phyloP scores from a whole-genome alignment of 1,284 basidiomycete genomes.

The Tylopilus orsonianus region DNA sequence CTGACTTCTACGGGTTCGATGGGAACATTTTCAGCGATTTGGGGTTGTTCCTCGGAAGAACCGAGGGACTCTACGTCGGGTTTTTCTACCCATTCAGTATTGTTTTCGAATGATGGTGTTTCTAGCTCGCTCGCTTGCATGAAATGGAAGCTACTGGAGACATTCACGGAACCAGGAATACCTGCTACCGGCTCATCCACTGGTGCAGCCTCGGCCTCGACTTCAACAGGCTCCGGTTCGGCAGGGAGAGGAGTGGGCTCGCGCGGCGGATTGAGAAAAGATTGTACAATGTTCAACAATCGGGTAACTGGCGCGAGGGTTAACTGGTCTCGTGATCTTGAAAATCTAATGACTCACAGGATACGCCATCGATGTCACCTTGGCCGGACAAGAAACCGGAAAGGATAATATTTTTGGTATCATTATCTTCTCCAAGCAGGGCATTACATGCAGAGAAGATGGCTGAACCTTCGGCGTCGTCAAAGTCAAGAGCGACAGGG shows the following conservation, averaged over 20 bases:
- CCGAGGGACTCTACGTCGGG: slow-evolving; percentile 31
- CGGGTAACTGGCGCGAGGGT: slow-evolving; percentile 47
- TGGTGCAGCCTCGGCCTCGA: slow-evolving; percentile 10
- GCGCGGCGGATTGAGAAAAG: slow-evolving; percentile 49
- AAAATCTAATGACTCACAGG: slow-evolving; percentile 46
- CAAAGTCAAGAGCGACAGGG: slow-evolving; percentile 44
- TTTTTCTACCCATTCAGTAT: slow-evolving; percentile 52
- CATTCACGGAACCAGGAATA: slow-evolving; percentile 34
- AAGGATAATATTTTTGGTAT: slow-evolving; percentile 49
- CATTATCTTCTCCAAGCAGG: slow-evolving; percentile 53
- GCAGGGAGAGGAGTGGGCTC: slow-evolving; percentile 32
- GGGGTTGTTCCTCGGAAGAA: slow-evolving; percentile 29
- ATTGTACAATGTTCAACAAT: slow-evolving; percentile 53
- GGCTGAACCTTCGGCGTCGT: slow-evolving; percentile 51
- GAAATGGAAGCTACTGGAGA: slow-evolving; percentile 65
- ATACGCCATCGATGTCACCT: slow-evolving; percentile 56
- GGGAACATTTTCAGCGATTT: slow-evolving; percentile 31
- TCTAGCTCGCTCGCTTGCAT: slow-evolving; percentile 78
- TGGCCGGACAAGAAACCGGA: slow-evolving; percentile 54
- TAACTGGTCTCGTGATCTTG: slow-evolving; percentile 1
- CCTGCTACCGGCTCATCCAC: slow-evolving; percentile 32
- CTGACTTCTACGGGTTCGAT: slow-evolving; percentile 29
- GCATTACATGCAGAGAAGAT: slow-evolving; percentile 52
- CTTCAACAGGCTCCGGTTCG: slow-evolving; percentile 33
- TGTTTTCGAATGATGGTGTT: slow-evolving; percentile 45